A percentile compares a stretch with the other conserved stretches of the same genome.
phyloP scores from a whole-genome alignment of 139 green algal species.

The Prasinococcaceae sp. region DNA sequence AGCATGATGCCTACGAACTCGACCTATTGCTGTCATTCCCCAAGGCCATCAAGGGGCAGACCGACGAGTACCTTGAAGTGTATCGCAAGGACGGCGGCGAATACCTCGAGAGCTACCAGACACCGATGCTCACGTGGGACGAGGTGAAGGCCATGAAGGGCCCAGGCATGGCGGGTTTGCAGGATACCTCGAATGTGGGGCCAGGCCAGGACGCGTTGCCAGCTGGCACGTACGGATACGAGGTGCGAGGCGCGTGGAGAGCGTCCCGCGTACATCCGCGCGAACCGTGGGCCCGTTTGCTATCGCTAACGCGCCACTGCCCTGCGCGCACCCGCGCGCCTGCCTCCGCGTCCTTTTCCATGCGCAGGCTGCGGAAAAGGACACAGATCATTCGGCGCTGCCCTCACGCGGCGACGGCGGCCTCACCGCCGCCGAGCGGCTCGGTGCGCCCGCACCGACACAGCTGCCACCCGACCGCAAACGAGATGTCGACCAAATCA shows the following conservation, averaged over 20 bases:
- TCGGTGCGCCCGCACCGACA: background rate
- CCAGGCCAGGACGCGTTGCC: background rate
- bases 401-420: conserved; percentile 14
- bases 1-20: conserved; percentile 50
- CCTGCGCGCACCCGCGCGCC: no score
- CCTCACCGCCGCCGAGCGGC: conserved; percentile 11
- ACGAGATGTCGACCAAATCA: background rate
- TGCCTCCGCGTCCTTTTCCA: no score
- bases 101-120: conserved; percentile 27
- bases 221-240: background rate
- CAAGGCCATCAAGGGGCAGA: conserved; percentile 14
- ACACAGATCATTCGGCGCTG: conserved; percentile 19
- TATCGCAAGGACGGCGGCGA: conserved; percentile 7
- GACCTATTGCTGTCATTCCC: conserved; percentile 57
- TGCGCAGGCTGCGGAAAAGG: no score
- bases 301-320: no score
- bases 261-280: no score
- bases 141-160: conserved; percentile 33
- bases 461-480: conserved; percentile 8
- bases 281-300: no score
- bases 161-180: conserved; percentile 3
- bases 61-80: conserved; percentile 13
- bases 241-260: no score
- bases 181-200: background rate
- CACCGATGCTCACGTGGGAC: conserved; percentile 31